Conservation (phyloP, 2,329 filamentous ascomycete species). For the Penicillium hesseltinei region DNA sequence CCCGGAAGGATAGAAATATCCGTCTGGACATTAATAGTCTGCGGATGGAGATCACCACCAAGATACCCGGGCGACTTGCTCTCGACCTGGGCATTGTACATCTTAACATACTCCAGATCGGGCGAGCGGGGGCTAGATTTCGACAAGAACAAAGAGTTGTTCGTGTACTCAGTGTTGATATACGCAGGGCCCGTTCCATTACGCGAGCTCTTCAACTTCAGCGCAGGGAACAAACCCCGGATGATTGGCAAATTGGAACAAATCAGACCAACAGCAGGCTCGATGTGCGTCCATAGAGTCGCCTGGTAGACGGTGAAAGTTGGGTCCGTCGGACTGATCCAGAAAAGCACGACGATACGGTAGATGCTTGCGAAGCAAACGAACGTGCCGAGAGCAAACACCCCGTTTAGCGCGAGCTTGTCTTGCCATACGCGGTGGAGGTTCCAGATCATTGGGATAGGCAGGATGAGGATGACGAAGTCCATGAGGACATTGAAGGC, state of each 20-base stretch:
- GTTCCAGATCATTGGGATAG: slow-evolving; percentile 37
- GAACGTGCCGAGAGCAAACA: slow-evolving; percentile 33
- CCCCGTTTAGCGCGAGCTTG: slow-evolving; percentile 35
- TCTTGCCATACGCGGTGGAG: slow-evolving; percentile 37
- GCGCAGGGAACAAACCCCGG: slow-evolving; percentile 33
- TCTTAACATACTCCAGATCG: slow-evolving; percentile 29
- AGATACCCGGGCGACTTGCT: slow-evolving; percentile 12
- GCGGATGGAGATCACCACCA: slow-evolving; percentile 13
- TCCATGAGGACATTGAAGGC: slow-evolving; percentile 35
- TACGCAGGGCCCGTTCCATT: slow-evolving; percentile 23
- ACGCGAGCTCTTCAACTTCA: slow-evolving; percentile 27
- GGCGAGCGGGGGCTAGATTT: slow-evolving; percentile 27
- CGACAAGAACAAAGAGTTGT: slow-evolving; percentile 23
- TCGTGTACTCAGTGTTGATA: slow-evolving; percentile 27
- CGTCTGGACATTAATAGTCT: slow-evolving; percentile 32
- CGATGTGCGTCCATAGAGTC: slow-evolving; percentile 37
- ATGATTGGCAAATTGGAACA: slow-evolving; percentile 38
- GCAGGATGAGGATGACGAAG: slow-evolving; percentile 32
- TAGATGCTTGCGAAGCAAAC: slow-evolving; percentile 39
- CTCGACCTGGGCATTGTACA: slow-evolving; percentile 23
- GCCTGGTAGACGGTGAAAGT: slow-evolving; percentile 38
- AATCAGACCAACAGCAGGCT: slow-evolving; percentile 36
- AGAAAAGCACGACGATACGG: slow-evolving; percentile 37
- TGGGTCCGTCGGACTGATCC: slow-evolving; percentile 28
- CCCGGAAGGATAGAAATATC: slow-evolving; percentile 31